Percentiles rank a stretch among this genome's conserved stretches.
Conservation (phyloP, 495 filamentous ascomycete species). For the Talaromyces wortmannii region DNA sequence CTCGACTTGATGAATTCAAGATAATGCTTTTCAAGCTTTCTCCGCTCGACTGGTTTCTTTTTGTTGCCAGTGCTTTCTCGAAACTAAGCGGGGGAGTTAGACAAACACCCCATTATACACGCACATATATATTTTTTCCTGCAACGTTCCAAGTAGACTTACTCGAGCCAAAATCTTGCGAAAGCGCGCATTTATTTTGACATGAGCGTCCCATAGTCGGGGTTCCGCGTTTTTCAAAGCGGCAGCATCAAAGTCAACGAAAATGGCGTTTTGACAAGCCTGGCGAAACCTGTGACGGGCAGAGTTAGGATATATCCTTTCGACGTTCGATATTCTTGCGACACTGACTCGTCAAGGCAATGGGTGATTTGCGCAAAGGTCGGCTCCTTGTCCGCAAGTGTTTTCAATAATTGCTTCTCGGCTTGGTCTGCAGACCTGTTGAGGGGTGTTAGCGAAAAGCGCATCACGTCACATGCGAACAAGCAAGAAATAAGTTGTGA, state of each 20-base stretch:
- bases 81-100: slow-evolving; percentile 27
- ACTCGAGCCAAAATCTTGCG: slow-evolving; percentile 53
- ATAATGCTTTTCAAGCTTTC: slow-evolving; percentile 77
- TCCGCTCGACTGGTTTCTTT: slow-evolving; percentile 63
- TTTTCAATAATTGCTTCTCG: slow-evolving; percentile 41
- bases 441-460: slow-evolving; percentile 13
- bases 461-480: background rate
- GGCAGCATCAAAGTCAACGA: slow-evolving; percentile 67
- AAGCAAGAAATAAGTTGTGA: too few species aligned
- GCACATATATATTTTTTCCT: too few species aligned
- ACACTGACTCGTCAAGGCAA: slow-evolving; percentile 50
- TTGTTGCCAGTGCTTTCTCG: slow-evolving; percentile 42
- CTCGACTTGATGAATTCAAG: slow-evolving; percentile 76
- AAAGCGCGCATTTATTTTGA: slow-evolving; percentile 68
- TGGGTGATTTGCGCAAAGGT: slow-evolving; percentile 52
- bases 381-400: slow-evolving; percentile 44
- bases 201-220: slow-evolving; percentile 73
- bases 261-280: slow-evolving; percentile 63
- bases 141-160: slow-evolving; percentile 11
- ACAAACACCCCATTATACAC: background rate
- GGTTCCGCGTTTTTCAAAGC: slow-evolving; percentile 54
- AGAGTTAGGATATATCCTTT: background rate
- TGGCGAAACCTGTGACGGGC: slow-evolving; percentile 52
- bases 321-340: too few species aligned
- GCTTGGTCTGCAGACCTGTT: slow-evolving; percentile 36